These are phyloP conservation scores for Penicillium sp. DNA, from an alignment of 2,329 filamentous ascomycete genomes.

Conservation along the genomic window DNA sequence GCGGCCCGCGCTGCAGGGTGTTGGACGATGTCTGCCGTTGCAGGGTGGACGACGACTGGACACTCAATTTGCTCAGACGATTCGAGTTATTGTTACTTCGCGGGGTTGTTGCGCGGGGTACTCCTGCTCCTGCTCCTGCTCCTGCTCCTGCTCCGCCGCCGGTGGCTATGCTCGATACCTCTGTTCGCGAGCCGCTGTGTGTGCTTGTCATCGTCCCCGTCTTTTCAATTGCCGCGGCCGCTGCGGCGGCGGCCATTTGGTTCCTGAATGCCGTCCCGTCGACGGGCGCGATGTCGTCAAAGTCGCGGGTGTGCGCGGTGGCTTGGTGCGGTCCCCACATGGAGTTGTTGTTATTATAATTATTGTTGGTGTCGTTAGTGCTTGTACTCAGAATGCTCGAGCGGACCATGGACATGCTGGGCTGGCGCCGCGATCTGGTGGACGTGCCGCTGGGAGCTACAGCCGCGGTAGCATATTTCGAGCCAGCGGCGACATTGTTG, in stretches of 20 bases:
- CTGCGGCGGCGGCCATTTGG: neutral
- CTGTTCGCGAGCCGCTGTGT: constrained; percentile 12
- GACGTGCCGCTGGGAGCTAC: too few species aligned
- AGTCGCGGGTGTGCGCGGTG: constrained; percentile 10
- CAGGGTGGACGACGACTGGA: constrained; percentile 4
- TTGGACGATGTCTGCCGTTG: neutral
- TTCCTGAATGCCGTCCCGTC: constrained; percentile 11
- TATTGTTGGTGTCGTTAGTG: neutral
- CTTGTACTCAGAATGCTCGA: constrained; percentile 2
- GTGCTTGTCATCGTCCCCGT: neutral
- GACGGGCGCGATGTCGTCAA: constrained; percentile 14
- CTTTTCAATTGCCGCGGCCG: constrained; percentile 4
- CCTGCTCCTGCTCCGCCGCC: neutral
- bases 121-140: neutral
- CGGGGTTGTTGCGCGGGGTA: constrained; percentile 1
- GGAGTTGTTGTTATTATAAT: neutral
- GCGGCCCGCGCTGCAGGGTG: neutral
- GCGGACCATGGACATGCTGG: constrained; percentile 12
- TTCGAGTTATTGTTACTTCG: neutral
- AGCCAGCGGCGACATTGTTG: neutral
- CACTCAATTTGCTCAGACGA: neutral
- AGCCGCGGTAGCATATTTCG: neutral
- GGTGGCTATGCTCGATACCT: constrained; percentile 6
- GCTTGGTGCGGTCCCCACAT: constrained; percentile 19
- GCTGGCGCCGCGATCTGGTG: constrained; percentile 1